Base-by-base conservation (phyloP, 176 grass and related monocot genomes). In the Musa acuminata region DNA sequence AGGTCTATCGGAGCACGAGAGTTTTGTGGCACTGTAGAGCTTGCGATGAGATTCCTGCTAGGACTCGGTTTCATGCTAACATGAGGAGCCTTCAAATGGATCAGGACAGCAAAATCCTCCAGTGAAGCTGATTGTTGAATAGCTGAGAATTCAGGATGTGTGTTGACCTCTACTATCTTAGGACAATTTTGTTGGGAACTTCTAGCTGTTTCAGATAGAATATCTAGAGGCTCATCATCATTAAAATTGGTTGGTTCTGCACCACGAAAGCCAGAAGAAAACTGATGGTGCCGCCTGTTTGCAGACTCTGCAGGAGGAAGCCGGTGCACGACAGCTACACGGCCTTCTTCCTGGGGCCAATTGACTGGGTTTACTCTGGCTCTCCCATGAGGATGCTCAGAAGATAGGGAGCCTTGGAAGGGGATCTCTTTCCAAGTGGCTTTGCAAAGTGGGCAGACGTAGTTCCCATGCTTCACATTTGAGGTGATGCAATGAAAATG, bases 51-150 rank as follows among this genome's bases (percentile, higher is more conserved):
- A 17, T 69, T 69, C 9, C 35, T 43, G 11, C 35, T 4, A 49
- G 57, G 20, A 62, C 12, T 74, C 64, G 0, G 2, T 8, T 8
- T 17, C 52, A 29, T 53, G 50, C 48, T 24, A 17, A 74, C 51
- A 83, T 9, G 71, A 0, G 95, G 95, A 80, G 95, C 95, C 79
- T 90, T 99, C 14, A 99, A 69, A 86, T 89, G 95, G n/a, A 99
- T 89, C 65, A 99, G 69, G 55, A 96, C 72, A 75, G 63, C 71
- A 60, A 92, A 92, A 11, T 80, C 63, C 66, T 87, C 82, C 43
- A 77, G 20, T 8, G 80, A 69, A 53, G 72, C 60, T 48, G 82
- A 89, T 35, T 87, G 59, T n/a, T 71, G 78, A 35, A 89, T 52
- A 1, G 62, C 80, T 29, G 87, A 71, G 27, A 80, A 87, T 73